Conservation (phyloP, 2,329 filamentous ascomycete genomes). For the Neofusicoccum sp. region DNA sequence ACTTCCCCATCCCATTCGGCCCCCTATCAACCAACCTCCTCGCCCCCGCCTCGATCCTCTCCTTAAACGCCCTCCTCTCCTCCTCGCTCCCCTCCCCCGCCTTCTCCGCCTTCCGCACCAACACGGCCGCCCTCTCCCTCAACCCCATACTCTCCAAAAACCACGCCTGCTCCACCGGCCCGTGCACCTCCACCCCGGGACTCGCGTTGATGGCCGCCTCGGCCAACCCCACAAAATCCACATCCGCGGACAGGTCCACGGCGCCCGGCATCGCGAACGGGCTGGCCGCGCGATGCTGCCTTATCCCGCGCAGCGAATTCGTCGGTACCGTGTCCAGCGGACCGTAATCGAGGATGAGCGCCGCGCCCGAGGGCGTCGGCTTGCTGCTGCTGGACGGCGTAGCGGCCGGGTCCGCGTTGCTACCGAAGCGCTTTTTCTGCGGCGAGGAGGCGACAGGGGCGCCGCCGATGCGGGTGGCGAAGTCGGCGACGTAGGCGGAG, state of each 20-base stretch:
- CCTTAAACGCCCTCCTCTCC: conserved; percentile 48
- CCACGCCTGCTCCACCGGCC: conserved; percentile 80
- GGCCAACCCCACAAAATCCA: conserved; percentile 86
- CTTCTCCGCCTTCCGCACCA: conserved; percentile 51
- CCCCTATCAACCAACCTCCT: conserved; percentile 81
- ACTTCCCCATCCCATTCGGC: conserved; percentile 84
- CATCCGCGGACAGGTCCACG: conserved; percentile 88
- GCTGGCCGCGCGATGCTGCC: conserved; percentile 72
- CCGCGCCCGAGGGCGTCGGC: conserved; percentile 72
- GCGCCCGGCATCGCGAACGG: conserved; percentile 79
- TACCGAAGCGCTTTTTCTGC: conserved; percentile 28
- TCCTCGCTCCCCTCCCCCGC: conserved; percentile 3
- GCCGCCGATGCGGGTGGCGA: conserved; percentile 83
- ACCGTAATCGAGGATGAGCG: conserved; percentile 95
- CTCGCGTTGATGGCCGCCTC: conserved; percentile 78
- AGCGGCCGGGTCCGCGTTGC: conserved; percentile 20
- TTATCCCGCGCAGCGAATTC: conserved; percentile 90
- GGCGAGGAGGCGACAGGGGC: conserved; percentile 33
- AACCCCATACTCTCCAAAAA: conserved; percentile 86
- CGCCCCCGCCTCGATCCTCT: conserved; percentile 73
- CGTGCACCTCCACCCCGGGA: conserved; percentile 85
- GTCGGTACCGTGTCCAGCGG: conserved; percentile 75
- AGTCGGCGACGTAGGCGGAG: conserved; percentile 75
- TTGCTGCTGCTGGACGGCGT: conserved; percentile 51
- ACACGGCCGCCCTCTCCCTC: conserved; percentile 69